Evolutionary conservation across 805 yeast genomes (phyloP), one percentile per base, ranked within the genome.

Genomic region (Torulaspora delbrueckii): DNA sequence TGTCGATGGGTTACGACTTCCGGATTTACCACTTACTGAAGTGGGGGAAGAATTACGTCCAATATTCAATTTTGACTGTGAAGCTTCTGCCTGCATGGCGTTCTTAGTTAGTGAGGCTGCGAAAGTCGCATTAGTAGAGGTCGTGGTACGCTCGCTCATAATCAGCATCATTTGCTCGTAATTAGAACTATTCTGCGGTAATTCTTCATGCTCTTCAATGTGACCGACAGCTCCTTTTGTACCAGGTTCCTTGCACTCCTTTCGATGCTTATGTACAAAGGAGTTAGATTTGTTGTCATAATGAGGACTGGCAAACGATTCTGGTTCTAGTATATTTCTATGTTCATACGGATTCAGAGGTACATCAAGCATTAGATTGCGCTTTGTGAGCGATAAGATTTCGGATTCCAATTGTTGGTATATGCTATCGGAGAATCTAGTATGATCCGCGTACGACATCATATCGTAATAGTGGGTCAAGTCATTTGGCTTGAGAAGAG

Each of bases 91-190:
- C 26, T 58, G 51, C 45, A 59, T 44, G 43, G 66, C 57, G 49
- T 59, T 54, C 52, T 65, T 61, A 22, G 53, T 41, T 25, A 58
- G 47, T 1, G 74, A 59, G 1, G 70, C 61, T 6, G 72, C 66
- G 27, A 72, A 64, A 1, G 74, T 65, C 3, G 72, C 68, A 45
- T 63, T 64, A 10, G 69, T 73, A 54, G 57, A 65, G 43, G 64
- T 66, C 45, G 59, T 69, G 33, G 63, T 58, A 43, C 67, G 65
- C 41, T 81, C 84, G 52, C 74, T 75, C 74, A 82, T 69, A 8
- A 80, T 73, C 25, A 82, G 71, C 98, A 91, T 91, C 60, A 89
- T 72, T 60, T 87, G 95, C 65, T 93, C 98, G 68, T 86, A 88
- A 53, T 88, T 95, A 1, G 90, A 80, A 46, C 82, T 78, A 55